Percentiles rank a stretch among this genome's conserved stretches.
phyloP scores from a whole-genome alignment of 2,329 filamentous ascomycete genomes.

The Fusarium tricinctum region DNA sequence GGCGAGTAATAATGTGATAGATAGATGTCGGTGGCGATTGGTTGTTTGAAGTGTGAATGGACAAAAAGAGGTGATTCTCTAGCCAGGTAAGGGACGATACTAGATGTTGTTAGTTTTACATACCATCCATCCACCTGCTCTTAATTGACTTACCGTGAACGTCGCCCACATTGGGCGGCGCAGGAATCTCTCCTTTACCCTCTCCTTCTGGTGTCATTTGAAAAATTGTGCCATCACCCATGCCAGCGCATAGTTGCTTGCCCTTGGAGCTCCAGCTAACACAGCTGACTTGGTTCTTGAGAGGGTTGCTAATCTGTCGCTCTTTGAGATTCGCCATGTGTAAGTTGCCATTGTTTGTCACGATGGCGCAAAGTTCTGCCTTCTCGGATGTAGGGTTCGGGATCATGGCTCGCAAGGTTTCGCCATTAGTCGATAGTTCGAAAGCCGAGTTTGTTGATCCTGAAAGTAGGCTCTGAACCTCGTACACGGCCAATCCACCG shows the following conservation, averaged over 20 bases:
- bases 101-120: constrained; percentile 50
- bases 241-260: constrained; percentile 90
- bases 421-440: constrained; percentile 81
- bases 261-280: constrained; percentile 93
- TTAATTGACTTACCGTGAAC: constrained; percentile 73
- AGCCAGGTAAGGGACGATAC: constrained; percentile 90
- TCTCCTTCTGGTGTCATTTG: constrained; percentile 89
- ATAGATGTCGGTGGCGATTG: constrained; percentile 72
- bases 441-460: constrained; percentile 77
- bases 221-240: constrained; percentile 81
- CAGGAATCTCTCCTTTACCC: constrained; percentile 82
- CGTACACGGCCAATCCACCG: constrained; percentile 86
- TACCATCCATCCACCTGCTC: neutral
- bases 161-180: constrained; percentile 75
- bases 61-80: constrained; percentile 86
- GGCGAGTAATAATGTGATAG: constrained; percentile 84
- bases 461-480: constrained; percentile 76
- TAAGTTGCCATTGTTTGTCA: constrained; percentile 84
- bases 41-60: constrained; percentile 78
- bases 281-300: constrained; percentile 84
- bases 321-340: constrained; percentile 85
- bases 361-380: constrained; percentile 82
- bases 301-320: constrained; percentile 70
- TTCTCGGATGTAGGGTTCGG: constrained; percentile 84
- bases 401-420: constrained; percentile 78